Base-by-base conservation (phyloP, 2,329 filamentous ascomycete species). In the Trichoderma polysporum region DNA sequence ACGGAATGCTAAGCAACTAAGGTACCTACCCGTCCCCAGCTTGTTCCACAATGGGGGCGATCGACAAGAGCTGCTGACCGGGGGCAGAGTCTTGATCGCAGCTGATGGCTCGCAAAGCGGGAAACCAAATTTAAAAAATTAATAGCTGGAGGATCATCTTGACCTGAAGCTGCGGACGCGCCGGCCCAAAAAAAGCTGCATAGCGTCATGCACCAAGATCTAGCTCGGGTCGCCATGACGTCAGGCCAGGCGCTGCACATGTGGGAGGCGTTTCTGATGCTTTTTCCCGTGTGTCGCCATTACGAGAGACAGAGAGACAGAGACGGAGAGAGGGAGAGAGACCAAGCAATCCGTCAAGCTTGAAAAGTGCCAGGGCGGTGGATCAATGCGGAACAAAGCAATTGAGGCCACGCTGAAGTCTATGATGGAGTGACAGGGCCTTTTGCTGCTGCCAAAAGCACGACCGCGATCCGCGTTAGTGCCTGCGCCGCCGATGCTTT, bases 161-260 rank as follows among this genome's bases (percentile, higher is more conserved):
- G 45, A 47, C 50, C 64, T 53, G 56, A 54, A 41, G 49, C 35
- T 39, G 31, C 63, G 52, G 63, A 39, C 56, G 47, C 22, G 64
- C 57, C 61, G 37, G n/a, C 37, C 15, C 17, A 35, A 31, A 64
- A 19, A 39, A 35, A 60, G 58, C 37, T 39, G 25, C 61, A 66
- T 66, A 66, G 69, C 69, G 68, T 68, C 70, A 69, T 69, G 61
- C 69, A 66, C 29, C 56, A 41, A 53, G 66, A 61, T 66, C 65
- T 68, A 47, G 39, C 68, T 47, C 45, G 68, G 63, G 58, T 54
- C 64, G 65, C 68, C 52, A 70, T 73, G 72, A 73, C 72, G 72
- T 73, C 72, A 73, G 66, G 35, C 59, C 57, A 29, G 9, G 52
- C 62, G 37, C 50, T 39, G n/a, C 12, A 50, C 52, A 33, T 66